Base-by-base conservation (phyloP, 805 yeast genomes). In the Candida coquimbonensis region DNA sequence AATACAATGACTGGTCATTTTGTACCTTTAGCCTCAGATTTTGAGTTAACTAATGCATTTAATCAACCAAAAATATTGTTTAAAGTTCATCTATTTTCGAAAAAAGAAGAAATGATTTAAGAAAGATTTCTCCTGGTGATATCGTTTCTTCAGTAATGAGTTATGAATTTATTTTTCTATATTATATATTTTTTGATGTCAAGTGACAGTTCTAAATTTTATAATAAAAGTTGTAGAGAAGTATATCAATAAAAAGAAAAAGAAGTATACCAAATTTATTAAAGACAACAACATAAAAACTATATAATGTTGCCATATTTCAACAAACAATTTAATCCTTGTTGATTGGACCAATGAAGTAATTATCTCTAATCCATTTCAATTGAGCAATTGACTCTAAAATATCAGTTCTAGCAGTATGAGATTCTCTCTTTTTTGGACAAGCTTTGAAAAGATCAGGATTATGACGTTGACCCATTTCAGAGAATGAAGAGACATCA, bases 321-420 rank as follows among this genome's bases (percentile, higher is more conserved):
- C 13, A 11, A 3, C 36, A 34, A 16, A 14, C 11, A 19, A 7
- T 13, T 25, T 19, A n/a, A 24, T 37, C 25, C 3, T 31, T 21
- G 9, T 17, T 7, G 12, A 48, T 53, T 11, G 57, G 58, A 11
- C 48, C 53, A 29, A 66, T 62, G 49, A 85, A 72, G 60, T 86
- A 89, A 56, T 84, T 69, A 17, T 81, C 78, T 47, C 75, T 66
- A 63, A 83, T 87, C 86, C 89, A 93, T 53, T 70, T 74, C 59
- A 93, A 68, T 62, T 93, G 96, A 9, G 65, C 76, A 37, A 93
- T 91, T 56, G 96, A 87, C 63, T 93, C 99, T 41, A 86, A 54
- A 40, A 93, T 93, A 63, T 93, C 99, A 14, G 80, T 72, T 51
- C 76, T 77, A 0, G 99, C 99, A 0, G 98, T 91, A 63, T 93